Conservation (phyloP, 495 filamentous ascomycete genomes). For the Neurospora terricola region DNA sequence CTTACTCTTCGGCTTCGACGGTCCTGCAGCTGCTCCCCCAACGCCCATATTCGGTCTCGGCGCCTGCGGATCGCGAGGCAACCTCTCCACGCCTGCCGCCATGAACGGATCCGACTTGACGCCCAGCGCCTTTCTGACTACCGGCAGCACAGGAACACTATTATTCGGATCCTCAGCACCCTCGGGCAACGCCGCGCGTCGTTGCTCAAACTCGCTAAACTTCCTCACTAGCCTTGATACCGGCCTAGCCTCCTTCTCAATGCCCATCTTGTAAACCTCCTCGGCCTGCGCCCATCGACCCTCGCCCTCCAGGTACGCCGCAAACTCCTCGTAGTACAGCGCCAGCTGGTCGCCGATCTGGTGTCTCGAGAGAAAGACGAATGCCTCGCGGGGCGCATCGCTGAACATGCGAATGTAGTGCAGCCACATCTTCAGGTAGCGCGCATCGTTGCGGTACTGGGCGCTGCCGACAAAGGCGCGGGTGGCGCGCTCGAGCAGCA, state of each 20-base stretch:
- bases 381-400: slow-evolving; percentile 84
- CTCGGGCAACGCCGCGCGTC: slow-evolving; percentile 54
- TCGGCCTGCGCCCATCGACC: slow-evolving; percentile 87
- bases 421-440: slow-evolving; percentile 88
- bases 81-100: slow-evolving; percentile 11
- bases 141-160: slow-evolving; percentile 70
- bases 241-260: slow-evolving; percentile 81
- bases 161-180: slow-evolving; percentile 51
- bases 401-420: slow-evolving; percentile 89
- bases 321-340: slow-evolving; percentile 96
- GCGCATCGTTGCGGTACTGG: slow-evolving; percentile 90
- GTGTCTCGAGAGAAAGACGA: slow-evolving; percentile 82
- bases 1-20: slow-evolving; percentile 54
- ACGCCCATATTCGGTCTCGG: slow-evolving; percentile 38
- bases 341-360: slow-evolving; percentile 78
- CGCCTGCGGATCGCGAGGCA: slow-evolving; percentile 55
- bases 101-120: slow-evolving; percentile 76
- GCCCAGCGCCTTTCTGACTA: slow-evolving; percentile 72
- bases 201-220: slow-evolving; percentile 78
- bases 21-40: slow-evolving; percentile 42
- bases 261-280: slow-evolving; percentile 80
- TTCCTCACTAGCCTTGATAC: slow-evolving; percentile 72
- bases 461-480: slow-evolving; percentile 71
- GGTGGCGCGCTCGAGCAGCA: slow-evolving; percentile 83
- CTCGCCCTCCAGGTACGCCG: slow-evolving; percentile 76